A percentile compares a stretch with the other conserved stretches of the same genome.
phyloP scores from a whole-genome alignment of 164 flowering plant species.

The Brasenia schreberi region DNA sequence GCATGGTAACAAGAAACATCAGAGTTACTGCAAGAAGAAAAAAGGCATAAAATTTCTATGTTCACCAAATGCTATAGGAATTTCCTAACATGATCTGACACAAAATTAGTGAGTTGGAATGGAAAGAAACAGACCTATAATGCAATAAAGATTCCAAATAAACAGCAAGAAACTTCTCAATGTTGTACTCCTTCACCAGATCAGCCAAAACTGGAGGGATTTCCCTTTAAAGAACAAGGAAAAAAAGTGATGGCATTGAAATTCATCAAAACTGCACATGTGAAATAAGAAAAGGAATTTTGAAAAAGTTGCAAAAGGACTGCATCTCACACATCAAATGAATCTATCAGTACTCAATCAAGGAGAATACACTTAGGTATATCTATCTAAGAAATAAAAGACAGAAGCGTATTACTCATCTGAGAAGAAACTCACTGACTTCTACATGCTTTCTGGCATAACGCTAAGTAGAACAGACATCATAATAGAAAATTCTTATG shows the following conservation, averaged over 20 bases:
- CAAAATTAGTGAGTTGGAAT: background rate
- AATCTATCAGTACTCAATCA: too few relatives aligned
- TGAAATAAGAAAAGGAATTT: background rate
- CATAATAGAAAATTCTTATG: too few relatives aligned
- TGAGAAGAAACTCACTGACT: too few relatives aligned
- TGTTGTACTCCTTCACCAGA: constrained; percentile 57
- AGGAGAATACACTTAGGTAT: too few relatives aligned
- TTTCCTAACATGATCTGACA: too few relatives aligned
- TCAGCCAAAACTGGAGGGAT: constrained; percentile 37
- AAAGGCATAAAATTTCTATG: background rate
- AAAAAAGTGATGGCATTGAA: background rate
- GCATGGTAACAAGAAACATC: constrained; percentile 30
- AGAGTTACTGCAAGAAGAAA: constrained; percentile 32
- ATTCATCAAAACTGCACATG: background rate
- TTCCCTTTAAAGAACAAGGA: constrained; percentile 30
- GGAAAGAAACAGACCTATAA: constrained; percentile 33
- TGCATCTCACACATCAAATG: too few relatives aligned
- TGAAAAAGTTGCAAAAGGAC: background rate
- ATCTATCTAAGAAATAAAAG: too few relatives aligned
- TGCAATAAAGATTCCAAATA: constrained; percentile 53
- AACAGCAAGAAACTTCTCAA: constrained; percentile 50
- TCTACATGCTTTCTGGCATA: too few relatives aligned
- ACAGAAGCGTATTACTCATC: too few relatives aligned
- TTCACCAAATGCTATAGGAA: background rate
- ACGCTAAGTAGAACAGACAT: too few relatives aligned